phyloP scores from a whole-genome alignment of 495 filamentous ascomycete species.

The Penicillium subrubescens region DNA sequence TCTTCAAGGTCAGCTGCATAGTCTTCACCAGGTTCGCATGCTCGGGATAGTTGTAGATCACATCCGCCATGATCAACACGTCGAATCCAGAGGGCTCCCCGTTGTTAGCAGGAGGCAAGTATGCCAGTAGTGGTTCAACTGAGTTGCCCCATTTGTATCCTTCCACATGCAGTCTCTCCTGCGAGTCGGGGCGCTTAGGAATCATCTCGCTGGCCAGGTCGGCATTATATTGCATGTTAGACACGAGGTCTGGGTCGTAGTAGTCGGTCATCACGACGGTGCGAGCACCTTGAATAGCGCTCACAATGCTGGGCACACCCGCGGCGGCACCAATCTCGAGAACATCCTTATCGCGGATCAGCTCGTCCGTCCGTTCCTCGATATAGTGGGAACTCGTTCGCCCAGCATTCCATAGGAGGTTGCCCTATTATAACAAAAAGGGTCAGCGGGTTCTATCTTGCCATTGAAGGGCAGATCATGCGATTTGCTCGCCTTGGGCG shows the following conservation, averaged over 20 bases:
- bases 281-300: conserved; percentile 67
- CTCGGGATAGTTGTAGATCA: conserved; percentile 87
- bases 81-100: conserved; percentile 59
- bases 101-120: conserved; percentile 39
- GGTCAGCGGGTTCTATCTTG: background rate
- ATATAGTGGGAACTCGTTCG: conserved; percentile 75
- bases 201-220: conserved; percentile 40
- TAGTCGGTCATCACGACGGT: conserved; percentile 85
- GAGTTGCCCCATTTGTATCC: conserved; percentile 83
- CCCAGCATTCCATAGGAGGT: conserved; percentile 89
- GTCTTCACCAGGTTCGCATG: conserved; percentile 74
- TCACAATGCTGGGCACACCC: conserved; percentile 80
- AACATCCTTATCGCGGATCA: conserved; percentile 64
- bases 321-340: conserved; percentile 91
- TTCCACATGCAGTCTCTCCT: conserved; percentile 48
- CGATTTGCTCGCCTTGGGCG: background rate
- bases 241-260: conserved; percentile 76
- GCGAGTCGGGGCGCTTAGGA: conserved; percentile 16
- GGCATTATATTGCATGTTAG: conserved; percentile 76
- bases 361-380: conserved; percentile 57
- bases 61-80: conserved; percentile 79
- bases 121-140: conserved; percentile 50
- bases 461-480: conserved; percentile 5
- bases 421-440: conserved; percentile 54
- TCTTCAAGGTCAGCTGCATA: conserved; percentile 62